Evolutionary conservation across 75 land plant genomes (phyloP), one percentile per base, ranked within the genome.

Genomic region (Adiantum capillusveneris): DNA sequence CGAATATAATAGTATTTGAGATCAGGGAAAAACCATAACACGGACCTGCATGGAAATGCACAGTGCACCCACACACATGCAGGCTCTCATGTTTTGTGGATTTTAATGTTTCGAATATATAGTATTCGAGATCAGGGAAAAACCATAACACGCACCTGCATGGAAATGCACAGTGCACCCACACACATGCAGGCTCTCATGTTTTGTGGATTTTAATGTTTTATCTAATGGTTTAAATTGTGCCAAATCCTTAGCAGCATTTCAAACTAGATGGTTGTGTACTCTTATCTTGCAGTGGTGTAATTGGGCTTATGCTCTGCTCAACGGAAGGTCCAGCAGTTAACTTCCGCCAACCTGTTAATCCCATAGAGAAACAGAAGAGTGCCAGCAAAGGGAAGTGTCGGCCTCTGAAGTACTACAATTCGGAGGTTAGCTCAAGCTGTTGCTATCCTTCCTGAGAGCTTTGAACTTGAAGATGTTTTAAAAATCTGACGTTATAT

Each of bases 251-350:
- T 19, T 48, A n/a, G n/a, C n/a, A n/a, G n/a, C n/a, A n/a, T n/a
- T n/a, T n/a, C n/a, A n/a, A n/a, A n/a, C n/a, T n/a, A n/a, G n/a
- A n/a, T n/a, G n/a, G n/a, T n/a, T n/a, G n/a, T n/a, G n/a, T 48
- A 13, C 20, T 12, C 9, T 48, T 48, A 5, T 19, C 5, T 5
- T 48, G 11, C 20, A 88, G 96, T 79, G 96, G 98, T 28, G 73
- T 71, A 13, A 93, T 89, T 75, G 98, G 98, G 16, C 88, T 92
- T 62, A 62, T 92, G 68, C 36, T 92, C 25, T 85, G 95, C 84
- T 84, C 95, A 25, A 85, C 82, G 1, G 87, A 78, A 55, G 97
- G 97, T 50, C 87, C 86, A 20, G 53, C 60, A 30, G 87, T 88
- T 25, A 69, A 92, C 69, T 88, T 92, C 59, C 49, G 61, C 57